Evolutionary conservation across 2,329 filamentous ascomycete species (phyloP), one percentile per base, ranked within the genome.

Genomic region (Nothophoma quercina): DNA sequence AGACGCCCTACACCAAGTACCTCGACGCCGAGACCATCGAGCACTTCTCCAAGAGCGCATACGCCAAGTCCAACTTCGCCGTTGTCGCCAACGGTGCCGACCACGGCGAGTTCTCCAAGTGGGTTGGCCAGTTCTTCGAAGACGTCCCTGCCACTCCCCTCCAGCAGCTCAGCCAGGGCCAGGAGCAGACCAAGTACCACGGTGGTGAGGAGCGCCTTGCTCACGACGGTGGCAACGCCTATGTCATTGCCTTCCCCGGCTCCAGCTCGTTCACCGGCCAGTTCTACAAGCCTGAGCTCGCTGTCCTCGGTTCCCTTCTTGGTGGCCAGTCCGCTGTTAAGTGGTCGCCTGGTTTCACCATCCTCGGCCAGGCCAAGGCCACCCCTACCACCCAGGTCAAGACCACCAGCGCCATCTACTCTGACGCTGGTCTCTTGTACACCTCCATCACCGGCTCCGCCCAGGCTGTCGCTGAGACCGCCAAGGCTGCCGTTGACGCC

Each of bases 131-230:
- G 74, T 97, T 97, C 85, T 98, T 99, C 83, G 86, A 87, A 75
- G 82, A 83, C 55, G 81, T 89, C 41, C 83, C 88, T 81, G 64
- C 70, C 71, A 43, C 65, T 68, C 62, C 70, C 70, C 18, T 64
- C 67, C 76, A 81, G 59, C 73, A 75, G 78, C 49, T 56, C 35
- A 64, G 78, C 32, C 78, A 89, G 59, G 83, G 85, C 73, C 79
- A 81, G 57, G 77, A 85, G 63, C 81, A 89, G 60, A 85, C 86
- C 74, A 95, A 93, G 79, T 99, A 98, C 86, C 90, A 86, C 72
- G 95, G 95, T 76, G 96, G 95, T 72, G 92, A 99, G 83, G 91
- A 96, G 81, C 91, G 95, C 67, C 89, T 90, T 64, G 83, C 89
- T 60, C 89, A 91, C 76, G 82, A 81, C 55, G 81, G 82, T 61